Conservation (phyloP, 2,329 filamentous ascomycete species). For the Diaporthe citriasiana region DNA sequence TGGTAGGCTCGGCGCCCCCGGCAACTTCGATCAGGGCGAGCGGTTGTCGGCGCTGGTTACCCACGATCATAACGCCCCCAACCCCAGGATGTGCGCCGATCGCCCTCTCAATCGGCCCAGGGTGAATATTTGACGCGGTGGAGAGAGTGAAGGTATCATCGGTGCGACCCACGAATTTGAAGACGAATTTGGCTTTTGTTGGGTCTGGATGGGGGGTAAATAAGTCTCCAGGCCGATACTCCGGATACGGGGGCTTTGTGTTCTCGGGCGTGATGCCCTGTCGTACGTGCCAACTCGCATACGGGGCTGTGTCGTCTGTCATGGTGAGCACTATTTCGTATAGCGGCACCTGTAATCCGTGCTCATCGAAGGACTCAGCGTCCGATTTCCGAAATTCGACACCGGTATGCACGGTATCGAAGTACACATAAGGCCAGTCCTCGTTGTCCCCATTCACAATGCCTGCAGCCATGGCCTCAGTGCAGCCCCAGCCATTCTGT, state of each 20-base stretch:
- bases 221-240: constrained; percentile 43
- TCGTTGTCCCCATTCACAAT: constrained; percentile 39
- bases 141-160: constrained; percentile 43
- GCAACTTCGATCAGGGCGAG: constrained; percentile 39
- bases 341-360: constrained; percentile 24
- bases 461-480: constrained; percentile 37
- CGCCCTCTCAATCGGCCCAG: constrained; percentile 32
- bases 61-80: constrained; percentile 30
- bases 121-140: constrained; percentile 34
- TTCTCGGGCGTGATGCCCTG: constrained; percentile 34
- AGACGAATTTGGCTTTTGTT: constrained; percentile 42
- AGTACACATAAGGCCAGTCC: constrained; percentile 44
- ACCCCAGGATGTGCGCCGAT: constrained; percentile 22
- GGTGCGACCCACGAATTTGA: constrained; percentile 44
- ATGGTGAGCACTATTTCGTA: constrained; percentile 45
- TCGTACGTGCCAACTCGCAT: constrained; percentile 39
- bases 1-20: neutral
- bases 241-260: constrained; percentile 31
- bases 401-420: constrained; percentile 43
- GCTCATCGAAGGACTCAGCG: constrained; percentile 38
- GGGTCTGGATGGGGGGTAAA: constrained; percentile 45
- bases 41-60: constrained; percentile 30
- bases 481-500: constrained; percentile 43
- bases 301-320: constrained; percentile 38
- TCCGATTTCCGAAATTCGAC: constrained; percentile 42